Evolutionary conservation across 768 basidiomycete species (phyloP), one percentile per base, ranked within the genome.

Genomic region (Suillus spraguei): DNA sequence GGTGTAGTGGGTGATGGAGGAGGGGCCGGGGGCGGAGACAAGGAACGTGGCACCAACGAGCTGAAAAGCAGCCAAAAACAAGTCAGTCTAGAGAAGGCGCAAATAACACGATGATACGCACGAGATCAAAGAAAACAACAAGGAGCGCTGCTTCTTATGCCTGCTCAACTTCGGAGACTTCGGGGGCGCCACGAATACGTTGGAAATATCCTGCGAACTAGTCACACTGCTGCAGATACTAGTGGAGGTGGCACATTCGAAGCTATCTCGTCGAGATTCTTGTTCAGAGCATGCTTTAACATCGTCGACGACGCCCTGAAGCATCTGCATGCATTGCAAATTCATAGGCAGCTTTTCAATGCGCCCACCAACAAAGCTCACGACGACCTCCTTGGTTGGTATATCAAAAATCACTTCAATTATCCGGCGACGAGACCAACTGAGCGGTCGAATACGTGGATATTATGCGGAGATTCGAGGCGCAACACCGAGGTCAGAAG

Each of bases 141-240:
- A 71, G 17, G 91, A 92, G 50, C 86, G 81, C 67, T 89, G 86
- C 67, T 86, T 89, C 76, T 88, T 90, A 67, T 91, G 88, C 65
- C 82, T 84, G 47, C 77, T 69, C 4, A 67, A 67, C 68, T 79
- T 83, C 49, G 68, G 68, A 46, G 77, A 59, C 59, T 70, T 67
- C 10, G 74, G 68, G 42, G 76, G 67, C n/a, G n/a, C n/a, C n/a
- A n/a, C n/a, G n/a, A n/a, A n/a, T 35, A 24, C 17, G 16, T 64
- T 55, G 1, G 66, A 66, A 7, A 60, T 20, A 42, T 69, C 64
- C 32, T 72, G 75, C 36, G 65, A 36, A 38, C 72, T 69, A 11
- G 64, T 49, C 4, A 53, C 44, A 7, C 36, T 60, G 54, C 71
- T 69, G 50, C 65, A 67, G 59, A 60, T 49, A 58, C 66, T 72